phyloP scores from a whole-genome alignment of 345 rosid genomes.

The Salix udensis region DNA sequence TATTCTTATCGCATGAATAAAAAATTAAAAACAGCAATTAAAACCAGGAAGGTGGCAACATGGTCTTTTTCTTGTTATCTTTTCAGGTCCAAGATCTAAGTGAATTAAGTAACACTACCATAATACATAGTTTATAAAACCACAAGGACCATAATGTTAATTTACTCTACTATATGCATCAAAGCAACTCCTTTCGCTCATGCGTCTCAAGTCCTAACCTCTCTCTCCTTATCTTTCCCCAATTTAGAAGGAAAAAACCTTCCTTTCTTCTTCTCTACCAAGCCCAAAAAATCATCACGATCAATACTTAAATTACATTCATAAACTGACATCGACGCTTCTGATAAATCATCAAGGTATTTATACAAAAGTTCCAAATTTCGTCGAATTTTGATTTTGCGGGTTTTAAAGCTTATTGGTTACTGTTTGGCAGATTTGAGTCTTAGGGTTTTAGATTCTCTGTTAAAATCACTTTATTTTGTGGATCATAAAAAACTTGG shows the following conservation, averaged over 20 bases:
- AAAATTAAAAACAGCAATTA: no score
- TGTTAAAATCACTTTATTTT: neutral
- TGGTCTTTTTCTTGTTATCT: no score
- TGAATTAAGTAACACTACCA: neutral
- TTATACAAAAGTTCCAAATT: neutral
- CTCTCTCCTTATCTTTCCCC: neutral
- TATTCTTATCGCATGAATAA: no score
- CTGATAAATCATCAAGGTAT: neutral
- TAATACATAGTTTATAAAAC: neutral
- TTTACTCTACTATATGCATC: neutral
- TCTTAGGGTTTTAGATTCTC: neutral
- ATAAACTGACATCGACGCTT: neutral
- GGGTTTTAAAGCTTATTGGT: neutral
- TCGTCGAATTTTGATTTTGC: neutral
- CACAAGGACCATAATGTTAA: neutral
- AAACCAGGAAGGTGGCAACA: no score
- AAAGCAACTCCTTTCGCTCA: neutral
- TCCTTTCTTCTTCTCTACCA: neutral
- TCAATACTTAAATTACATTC: neutral
- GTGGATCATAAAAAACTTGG: neutral
- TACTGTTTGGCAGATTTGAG: neutral
- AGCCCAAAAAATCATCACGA: neutral
- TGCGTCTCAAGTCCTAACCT: neutral
- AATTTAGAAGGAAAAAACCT: neutral
- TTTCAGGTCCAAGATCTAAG: no score